Evolutionary conservation across 2,329 filamentous ascomycete genomes (phyloP).

Genomic region (Phyllosticta citriasiana): DNA sequence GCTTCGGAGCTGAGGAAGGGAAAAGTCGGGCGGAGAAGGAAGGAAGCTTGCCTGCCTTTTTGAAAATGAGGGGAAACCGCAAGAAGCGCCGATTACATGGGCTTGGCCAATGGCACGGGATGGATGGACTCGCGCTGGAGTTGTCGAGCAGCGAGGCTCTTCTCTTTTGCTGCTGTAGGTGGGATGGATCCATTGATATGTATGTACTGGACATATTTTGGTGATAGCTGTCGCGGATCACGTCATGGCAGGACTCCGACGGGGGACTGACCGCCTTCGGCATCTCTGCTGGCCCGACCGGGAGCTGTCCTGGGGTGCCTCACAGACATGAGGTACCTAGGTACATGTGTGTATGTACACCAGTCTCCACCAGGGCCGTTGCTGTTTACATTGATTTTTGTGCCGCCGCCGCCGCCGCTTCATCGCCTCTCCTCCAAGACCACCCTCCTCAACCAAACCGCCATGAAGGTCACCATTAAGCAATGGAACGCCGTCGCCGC

Average conservation of each 20-base stretch:
- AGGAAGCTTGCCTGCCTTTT: background rate
- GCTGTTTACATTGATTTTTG: background rate
- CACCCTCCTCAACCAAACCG: background rate
- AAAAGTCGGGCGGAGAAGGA: slow-evolving; percentile 3
- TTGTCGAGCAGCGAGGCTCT: background rate
- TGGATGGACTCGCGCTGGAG: background rate
- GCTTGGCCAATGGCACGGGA: slow-evolving; percentile 4
- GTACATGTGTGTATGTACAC: no score
- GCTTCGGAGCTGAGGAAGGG: slow-evolving; percentile 2
- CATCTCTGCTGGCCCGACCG: background rate
- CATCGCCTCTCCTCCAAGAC: slow-evolving; percentile 8
- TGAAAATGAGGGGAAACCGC: slow-evolving; percentile 5
- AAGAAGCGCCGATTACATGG: slow-evolving; percentile 5
- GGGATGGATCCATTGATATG: no score
- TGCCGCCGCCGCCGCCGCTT: slow-evolving; percentile 12
- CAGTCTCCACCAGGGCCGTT: background rate
- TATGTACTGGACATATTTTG: background rate
- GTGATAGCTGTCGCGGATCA: slow-evolving; percentile 7
- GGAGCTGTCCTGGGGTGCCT: background rate
- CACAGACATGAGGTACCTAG: background rate
- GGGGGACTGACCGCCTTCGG: slow-evolving; percentile 7
- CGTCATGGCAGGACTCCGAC: background rate
- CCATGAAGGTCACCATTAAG: slow-evolving; percentile 92
- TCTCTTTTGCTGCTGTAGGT: no score
- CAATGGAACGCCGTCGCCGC: slow-evolving; percentile 91